Evolutionary conservation across 2,329 filamentous ascomycete species (phyloP).

Genomic region (Furcasterigmium furcatum): DNA sequence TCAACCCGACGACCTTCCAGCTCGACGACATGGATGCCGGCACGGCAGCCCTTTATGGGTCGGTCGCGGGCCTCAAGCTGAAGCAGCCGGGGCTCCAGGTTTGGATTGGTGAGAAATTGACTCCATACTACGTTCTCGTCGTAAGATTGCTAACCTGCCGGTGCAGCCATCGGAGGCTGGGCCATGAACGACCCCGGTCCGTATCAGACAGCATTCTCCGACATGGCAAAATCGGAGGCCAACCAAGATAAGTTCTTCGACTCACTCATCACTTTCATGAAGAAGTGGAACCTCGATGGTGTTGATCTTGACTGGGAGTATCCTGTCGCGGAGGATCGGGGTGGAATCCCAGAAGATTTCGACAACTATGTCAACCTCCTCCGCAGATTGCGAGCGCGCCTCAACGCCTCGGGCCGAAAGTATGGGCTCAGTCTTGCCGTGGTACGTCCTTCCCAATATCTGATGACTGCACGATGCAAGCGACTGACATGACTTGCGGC

Average conservation of each 20-base stretch:
- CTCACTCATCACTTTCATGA: constrained; percentile 13
- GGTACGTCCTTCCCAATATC: neutral
- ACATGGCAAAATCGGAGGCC: constrained; percentile 8
- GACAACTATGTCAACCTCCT: constrained; percentile 11
- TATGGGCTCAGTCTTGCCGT: constrained; percentile 5
- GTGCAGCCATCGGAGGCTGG: constrained; percentile 34
- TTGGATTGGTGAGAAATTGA: constrained; percentile 18
- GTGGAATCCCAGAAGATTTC: constrained; percentile 9
- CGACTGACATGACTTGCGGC: neutral
- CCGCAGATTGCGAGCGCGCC: constrained; percentile 37
- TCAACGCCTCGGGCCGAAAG: neutral
- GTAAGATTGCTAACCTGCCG: neutral
- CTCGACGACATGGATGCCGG: constrained; percentile 11
- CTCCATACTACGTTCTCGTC: neutral
- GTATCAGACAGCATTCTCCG: constrained; percentile 18
- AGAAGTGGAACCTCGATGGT: constrained; percentile 19
- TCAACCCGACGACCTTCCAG: constrained; percentile 24
- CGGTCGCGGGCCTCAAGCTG: constrained; percentile 20
- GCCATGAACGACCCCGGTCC: constrained; percentile 32
- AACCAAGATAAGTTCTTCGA: constrained; percentile 14
- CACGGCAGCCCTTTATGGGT: neutral
- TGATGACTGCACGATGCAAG: neutral
- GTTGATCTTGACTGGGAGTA: constrained; percentile 22
- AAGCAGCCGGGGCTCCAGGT: constrained; percentile 24
- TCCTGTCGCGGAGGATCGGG: constrained; percentile 11